Evolutionary conservation across 805 yeast species (phyloP).

Genomic region (Limtongia smithiae): DNA sequence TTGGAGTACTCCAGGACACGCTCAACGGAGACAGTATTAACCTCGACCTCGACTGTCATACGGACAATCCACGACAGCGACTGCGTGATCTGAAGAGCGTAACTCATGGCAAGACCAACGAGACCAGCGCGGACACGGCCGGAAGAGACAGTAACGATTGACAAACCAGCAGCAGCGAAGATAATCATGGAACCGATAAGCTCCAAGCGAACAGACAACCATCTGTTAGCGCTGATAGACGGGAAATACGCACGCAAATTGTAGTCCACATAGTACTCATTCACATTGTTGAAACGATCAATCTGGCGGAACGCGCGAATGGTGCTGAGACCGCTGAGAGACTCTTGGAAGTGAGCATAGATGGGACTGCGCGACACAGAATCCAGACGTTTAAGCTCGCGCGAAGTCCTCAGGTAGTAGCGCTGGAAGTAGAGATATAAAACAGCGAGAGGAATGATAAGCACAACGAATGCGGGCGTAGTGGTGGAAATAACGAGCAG

Average conservation of each 20-base stretch:
- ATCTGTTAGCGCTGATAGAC: slow-evolving; percentile 86
- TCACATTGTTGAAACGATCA: slow-evolving; percentile 56
- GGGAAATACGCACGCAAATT: slow-evolving; percentile 93
- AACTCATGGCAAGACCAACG: slow-evolving; percentile 90
- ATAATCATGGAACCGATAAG: slow-evolving; percentile 86
- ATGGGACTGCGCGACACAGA: slow-evolving; percentile 72
- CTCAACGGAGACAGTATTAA: slow-evolving; percentile 95
- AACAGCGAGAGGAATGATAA: slow-evolving; percentile 64
- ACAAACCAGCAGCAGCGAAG: slow-evolving; percentile 76
- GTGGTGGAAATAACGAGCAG: slow-evolving; percentile 75
- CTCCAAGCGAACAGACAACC: slow-evolving; percentile 95
- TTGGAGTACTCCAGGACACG: slow-evolving; percentile 83
- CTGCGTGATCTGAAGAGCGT: slow-evolving; percentile 90
- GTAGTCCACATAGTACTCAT: slow-evolving; percentile 60
- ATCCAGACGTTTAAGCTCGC: slow-evolving; percentile 74
- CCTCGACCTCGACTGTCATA: slow-evolving; percentile 98
- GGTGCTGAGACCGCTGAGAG: slow-evolving; percentile 71
- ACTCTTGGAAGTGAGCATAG: slow-evolving; percentile 78
- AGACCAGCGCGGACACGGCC: slow-evolving; percentile 82
- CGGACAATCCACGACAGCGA: slow-evolving; percentile 96
- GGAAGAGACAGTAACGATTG: slow-evolving; percentile 62
- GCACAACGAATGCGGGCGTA: slow-evolving; percentile 78
- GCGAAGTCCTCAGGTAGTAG: slow-evolving; percentile 63
- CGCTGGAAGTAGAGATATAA: slow-evolving; percentile 68
- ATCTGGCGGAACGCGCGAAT: slow-evolving; percentile 72